Evolutionary conservation across 2,329 filamentous ascomycete genomes (phyloP), one percentile per base, ranked within the genome.

Genomic region (Fusarium aywerte): DNA sequence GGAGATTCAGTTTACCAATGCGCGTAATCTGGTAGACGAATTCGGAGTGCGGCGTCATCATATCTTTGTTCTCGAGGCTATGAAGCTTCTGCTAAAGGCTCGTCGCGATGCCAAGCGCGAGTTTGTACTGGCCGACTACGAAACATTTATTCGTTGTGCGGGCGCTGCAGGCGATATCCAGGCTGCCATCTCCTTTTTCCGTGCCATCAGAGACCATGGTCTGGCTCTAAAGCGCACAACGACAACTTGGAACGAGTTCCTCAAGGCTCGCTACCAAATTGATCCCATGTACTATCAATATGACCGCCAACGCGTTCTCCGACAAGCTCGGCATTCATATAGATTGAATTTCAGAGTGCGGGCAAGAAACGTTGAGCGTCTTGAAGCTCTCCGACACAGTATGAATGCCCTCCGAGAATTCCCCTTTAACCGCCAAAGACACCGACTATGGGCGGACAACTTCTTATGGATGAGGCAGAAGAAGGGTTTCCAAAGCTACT

Each of bases 251-350:
- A 63, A 70, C 39, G 85, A 86, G 62, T 85, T 81, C 64, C 68
- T 84, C 63, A 80, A 80, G 60, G 80, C 82, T 5, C 79, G 82
- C 2, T 86, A 82, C 68, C 68, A 84, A 44, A 79, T 80, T 0
- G 79, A 84, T 20, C 77, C 80, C 1, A 50, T 81, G 1, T 86
- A 85, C 71, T 79, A 80, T 29, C 80, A 84, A 47, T 80, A 80
- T 35, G 80, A 85, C 57, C 78, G 80, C 44, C 62, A 74, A 1
- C 74, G 78, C 4, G 75, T 82, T 25, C 77, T 79, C 20, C 69
- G 82, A 33, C 73, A 73, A 4, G 77, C 82, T 4, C 78, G 82
- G 23, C 75, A 82, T 47, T 60, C 80, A 15, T 76, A 79, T 60
- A 70, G 62, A 51, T 63, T 68, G n/a, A 60, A 40, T 13, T 33